A percentile compares a stretch with the other conserved stretches of the same genome.
phyloP scores from a whole-genome alignment of 768 basidiomycete species.

The Leucocoprinus leucothites region DNA sequence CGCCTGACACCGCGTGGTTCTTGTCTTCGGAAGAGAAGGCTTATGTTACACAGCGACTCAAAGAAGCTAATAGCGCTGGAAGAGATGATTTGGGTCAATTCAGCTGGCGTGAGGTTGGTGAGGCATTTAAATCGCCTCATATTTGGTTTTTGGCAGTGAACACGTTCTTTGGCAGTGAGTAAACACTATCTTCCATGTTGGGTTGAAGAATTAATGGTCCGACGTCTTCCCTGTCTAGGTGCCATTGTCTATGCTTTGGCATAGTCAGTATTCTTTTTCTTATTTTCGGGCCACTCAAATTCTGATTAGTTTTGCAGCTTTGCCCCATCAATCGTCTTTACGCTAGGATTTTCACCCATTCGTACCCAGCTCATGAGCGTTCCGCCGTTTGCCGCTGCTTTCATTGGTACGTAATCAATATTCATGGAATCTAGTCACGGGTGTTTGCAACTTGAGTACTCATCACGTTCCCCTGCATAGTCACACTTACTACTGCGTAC shows the following conservation, averaged over 20 bases:
- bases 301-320: not conserved
- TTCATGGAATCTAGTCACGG: not conserved
- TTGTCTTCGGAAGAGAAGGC: slow-evolving; percentile 16
- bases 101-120: slow-evolving; percentile 35
- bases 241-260: slow-evolving; percentile 19
- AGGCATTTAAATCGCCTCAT: slow-evolving; percentile 32
- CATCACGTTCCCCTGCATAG: slow-evolving; percentile 16
- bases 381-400: slow-evolving; percentile 30
- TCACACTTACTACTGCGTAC: slow-evolving; percentile 31
- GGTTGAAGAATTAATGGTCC: not conserved
- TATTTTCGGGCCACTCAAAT: not conserved
- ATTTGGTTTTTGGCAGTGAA: slow-evolving; percentile 29
- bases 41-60: slow-evolving; percentile 12
- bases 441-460: not conserved
- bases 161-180: slow-evolving; percentile 31
- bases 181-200: too few species aligned
- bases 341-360: slow-evolving; percentile 39
- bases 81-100: slow-evolving; percentile 24
- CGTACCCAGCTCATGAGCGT: slow-evolving; percentile 41
- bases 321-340: slow-evolving; percentile 49
- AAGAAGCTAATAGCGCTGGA: slow-evolving; percentile 11
- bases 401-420: slow-evolving; percentile 28
- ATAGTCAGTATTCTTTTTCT: slow-evolving; percentile 18
- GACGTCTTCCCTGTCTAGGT: too few species aligned
- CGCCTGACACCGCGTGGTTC: slow-evolving; percentile 10